Evolutionary conservation across 768 basidiomycete genomes (phyloP).

Genomic region (Nevesoporus exiguus): DNA sequence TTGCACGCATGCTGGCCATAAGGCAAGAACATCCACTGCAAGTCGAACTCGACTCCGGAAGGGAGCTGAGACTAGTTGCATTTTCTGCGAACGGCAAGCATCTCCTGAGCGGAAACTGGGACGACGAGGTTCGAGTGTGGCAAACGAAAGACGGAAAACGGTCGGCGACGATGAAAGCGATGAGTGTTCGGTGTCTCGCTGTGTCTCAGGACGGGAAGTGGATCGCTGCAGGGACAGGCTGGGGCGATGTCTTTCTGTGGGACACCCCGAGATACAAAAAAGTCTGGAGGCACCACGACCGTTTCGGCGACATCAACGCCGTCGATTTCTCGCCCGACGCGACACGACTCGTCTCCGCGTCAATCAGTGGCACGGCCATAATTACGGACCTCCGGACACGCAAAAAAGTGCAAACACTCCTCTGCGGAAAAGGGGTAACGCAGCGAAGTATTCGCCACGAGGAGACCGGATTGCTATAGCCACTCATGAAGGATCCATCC

Average conservation of each 20-base stretch:
- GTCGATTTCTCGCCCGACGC: neutral
- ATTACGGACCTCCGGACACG: neutral
- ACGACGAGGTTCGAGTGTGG: no score
- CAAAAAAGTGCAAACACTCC: neutral
- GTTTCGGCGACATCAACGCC: neutral
- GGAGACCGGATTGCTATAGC: neutral
- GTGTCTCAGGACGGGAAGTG: neutral
- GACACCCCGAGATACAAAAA: neutral
- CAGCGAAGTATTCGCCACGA: neutral
- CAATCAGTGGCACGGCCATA: neutral
- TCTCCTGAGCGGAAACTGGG: no score
- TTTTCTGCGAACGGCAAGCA: no score
- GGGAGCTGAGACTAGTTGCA: no score
- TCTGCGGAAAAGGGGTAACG: neutral
- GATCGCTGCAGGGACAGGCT: neutral
- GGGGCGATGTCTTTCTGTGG: neutral
- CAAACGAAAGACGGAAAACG: no score
- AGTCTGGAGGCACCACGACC: neutral
- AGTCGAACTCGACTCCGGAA: no score
- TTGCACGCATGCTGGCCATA: no score
- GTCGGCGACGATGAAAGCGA: neutral
- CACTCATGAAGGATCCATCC: neutral
- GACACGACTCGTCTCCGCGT: neutral
- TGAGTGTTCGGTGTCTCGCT: neutral
- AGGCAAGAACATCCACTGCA: no score